Evolutionary conservation across 495 filamentous ascomycete species (phyloP).

Genomic region (Xylaria cubensis): DNA sequence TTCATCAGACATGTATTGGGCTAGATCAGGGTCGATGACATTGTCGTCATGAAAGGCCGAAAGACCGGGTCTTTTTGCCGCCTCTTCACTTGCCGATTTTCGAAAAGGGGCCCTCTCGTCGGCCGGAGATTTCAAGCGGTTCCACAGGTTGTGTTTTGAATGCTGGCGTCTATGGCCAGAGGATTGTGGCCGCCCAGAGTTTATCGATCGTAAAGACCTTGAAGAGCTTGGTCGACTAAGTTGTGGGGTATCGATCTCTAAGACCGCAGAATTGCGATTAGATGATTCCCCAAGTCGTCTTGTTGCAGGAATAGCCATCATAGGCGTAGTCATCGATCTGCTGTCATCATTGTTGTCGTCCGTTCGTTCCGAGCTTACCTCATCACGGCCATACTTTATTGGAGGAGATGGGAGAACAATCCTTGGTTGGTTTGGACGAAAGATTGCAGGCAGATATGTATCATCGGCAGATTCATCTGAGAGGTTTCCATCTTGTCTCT

Average conservation of each 20-base stretch:
- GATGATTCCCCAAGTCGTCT: constrained; percentile 80
- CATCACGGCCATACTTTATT: constrained; percentile 42
- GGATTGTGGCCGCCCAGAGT: constrained; percentile 70
- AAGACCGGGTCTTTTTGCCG: constrained; percentile 65
- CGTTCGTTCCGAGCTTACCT: constrained; percentile 49
- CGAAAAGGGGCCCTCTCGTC: constrained; percentile 90
- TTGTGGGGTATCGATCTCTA: constrained; percentile 83
- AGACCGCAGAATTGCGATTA: constrained; percentile 83
- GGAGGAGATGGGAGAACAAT: constrained; percentile 34
- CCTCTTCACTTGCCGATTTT: constrained; percentile 70
- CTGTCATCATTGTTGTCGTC: constrained; percentile 48
- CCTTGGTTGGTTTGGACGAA: constrained; percentile 58
- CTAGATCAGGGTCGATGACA: constrained; percentile 96
- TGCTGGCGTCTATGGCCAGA: constrained; percentile 83
- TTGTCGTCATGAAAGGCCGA: constrained; percentile 96
- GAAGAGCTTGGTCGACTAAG: constrained; percentile 85
- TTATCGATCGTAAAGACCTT: constrained; percentile 83
- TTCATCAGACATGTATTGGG: constrained; percentile 93
- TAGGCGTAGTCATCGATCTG: constrained; percentile 59
- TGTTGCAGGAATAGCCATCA: constrained; percentile 90
- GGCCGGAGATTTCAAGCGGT: constrained; percentile 59
- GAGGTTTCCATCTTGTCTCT: constrained; percentile 74
- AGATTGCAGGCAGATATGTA: constrained; percentile 56
- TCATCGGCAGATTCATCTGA: constrained; percentile 87
- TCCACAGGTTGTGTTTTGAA: constrained; percentile 81